phyloP scores from a whole-genome alignment of 2,329 filamentous ascomycete species.

The Calonectria montana region DNA sequence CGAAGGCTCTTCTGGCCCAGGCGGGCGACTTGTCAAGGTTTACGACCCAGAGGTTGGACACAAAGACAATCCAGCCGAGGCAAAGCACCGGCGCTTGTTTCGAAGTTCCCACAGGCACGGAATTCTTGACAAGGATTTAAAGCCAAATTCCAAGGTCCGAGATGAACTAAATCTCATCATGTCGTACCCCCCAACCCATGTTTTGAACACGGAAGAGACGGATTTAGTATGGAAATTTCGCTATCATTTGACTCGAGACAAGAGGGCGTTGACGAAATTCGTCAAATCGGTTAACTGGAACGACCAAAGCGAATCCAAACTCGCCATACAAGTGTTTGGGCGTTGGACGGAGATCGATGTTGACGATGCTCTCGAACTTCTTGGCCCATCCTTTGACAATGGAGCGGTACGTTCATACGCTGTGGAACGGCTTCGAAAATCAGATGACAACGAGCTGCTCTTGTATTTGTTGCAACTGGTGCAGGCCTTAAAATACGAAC shows the following conservation, averaged over 20 bases:
- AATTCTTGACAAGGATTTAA: conserved; percentile 93
- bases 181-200: conserved; percentile 91
- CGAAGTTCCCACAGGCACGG: conserved; percentile 90
- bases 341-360: conserved; percentile 98
- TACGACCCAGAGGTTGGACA: conserved; percentile 95
- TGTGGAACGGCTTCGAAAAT: conserved; percentile 89
- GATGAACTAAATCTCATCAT: conserved; percentile 94
- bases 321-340: conserved; percentile 88
- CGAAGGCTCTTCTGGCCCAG: conserved; percentile 59
- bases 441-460: conserved; percentile 90
- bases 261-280: conserved; percentile 93
- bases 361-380: conserved; percentile 92
- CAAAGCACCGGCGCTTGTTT: conserved; percentile 91
- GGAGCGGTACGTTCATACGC: conserved; percentile 90
- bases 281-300: conserved; percentile 98
- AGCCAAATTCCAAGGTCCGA: conserved; percentile 94
- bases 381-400: conserved; percentile 93
- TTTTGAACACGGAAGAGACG: conserved; percentile 89
- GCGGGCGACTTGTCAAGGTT: conserved; percentile 79
- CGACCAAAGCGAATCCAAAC: conserved; percentile 84
- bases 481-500: conserved; percentile 94
- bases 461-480: conserved; percentile 94
- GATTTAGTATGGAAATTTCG: conserved; percentile 98
- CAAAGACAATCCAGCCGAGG: conserved; percentile 92
- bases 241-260: conserved; percentile 93